Percentiles rank a stretch among this genome's conserved stretches.
These are phyloP conservation scores for Ophiognomonia clavigignenti-juglandacearum DNA, from an alignment of 2,329 filamentous ascomycete genomes.

Conservation along the genomic window DNA sequence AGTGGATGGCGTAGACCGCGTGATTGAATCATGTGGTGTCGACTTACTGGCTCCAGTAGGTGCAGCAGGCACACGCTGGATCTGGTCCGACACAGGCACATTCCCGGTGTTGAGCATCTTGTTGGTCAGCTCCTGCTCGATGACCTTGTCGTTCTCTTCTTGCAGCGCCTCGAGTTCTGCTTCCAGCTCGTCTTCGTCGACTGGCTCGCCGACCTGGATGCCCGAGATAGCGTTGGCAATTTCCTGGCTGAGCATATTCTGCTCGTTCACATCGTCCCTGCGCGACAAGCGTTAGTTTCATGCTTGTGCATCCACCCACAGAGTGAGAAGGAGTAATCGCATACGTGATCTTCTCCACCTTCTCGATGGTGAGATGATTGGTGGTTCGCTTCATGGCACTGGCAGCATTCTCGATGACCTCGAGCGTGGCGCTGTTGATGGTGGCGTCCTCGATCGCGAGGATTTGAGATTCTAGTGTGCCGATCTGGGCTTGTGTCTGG, in stretches of 20 bases:
- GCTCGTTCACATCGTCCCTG: slow-evolving; percentile 87
- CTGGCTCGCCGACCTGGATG: slow-evolving; percentile 58
- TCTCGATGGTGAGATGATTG: slow-evolving; percentile 82
- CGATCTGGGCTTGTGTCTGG: slow-evolving; percentile 84
- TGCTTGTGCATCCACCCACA: slow-evolving; percentile 6
- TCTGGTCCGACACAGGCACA: slow-evolving; percentile 74
- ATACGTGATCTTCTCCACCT: slow-evolving; percentile 93
- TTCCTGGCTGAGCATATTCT: slow-evolving; percentile 89
- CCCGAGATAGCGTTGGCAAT: slow-evolving; percentile 81
- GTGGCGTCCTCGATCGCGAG: slow-evolving; percentile 97
- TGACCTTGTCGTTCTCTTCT: slow-evolving; percentile 55
- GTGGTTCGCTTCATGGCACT: slow-evolving; percentile 92
- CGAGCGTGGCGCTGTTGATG: slow-evolving; percentile 94
- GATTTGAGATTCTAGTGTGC: slow-evolving; percentile 90
- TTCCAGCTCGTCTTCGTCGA: slow-evolving; percentile 85
- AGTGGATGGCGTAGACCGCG: neutral
- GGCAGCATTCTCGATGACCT: slow-evolving; percentile 88
- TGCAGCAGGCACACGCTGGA: slow-evolving; percentile 71
- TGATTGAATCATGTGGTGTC: neutral
- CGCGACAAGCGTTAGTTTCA: slow-evolving; percentile 26
- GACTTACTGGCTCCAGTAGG: slow-evolving; percentile 71
- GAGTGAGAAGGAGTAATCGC: slow-evolving; percentile 24
- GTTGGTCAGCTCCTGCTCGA: slow-evolving; percentile 64
- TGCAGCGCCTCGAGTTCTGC: slow-evolving; percentile 81
- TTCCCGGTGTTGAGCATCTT: slow-evolving; percentile 87